phyloP scores from a whole-genome alignment of 352 stramenopile genomes.

The Globisporangium radiosum region DNA sequence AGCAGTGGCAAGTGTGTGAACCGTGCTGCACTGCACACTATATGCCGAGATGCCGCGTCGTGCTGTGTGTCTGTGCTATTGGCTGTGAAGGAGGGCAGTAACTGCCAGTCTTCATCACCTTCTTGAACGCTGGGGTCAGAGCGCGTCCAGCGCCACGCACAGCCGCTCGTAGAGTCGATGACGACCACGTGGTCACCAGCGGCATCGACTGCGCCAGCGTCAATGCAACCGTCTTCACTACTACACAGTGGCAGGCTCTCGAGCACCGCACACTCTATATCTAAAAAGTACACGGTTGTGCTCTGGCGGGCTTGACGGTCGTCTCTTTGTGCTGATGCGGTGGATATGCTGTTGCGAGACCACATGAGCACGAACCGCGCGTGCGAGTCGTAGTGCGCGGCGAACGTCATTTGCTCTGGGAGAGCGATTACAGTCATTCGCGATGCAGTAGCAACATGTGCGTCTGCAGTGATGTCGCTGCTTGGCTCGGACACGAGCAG shows the following conservation, averaged over 20 bases:
- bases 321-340: neutral
- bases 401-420: neutral
- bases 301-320: neutral
- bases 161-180: neutral
- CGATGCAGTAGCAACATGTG: neutral
- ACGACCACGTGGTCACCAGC: conserved; percentile 1
- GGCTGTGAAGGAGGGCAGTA: too few relatives aligned
- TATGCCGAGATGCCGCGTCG: neutral
- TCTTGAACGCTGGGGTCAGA: neutral
- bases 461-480: neutral
- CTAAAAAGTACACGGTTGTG: neutral
- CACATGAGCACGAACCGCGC: conserved; percentile 5
- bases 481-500: neutral
- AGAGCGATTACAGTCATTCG: neutral
- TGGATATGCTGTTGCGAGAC: neutral
- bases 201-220: conserved; percentile 1
- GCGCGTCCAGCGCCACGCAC: conserved; percentile 3
- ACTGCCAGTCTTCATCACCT: too few relatives aligned
- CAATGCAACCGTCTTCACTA: neutral
- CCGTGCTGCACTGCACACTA: neutral
- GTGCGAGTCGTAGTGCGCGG: neutral
- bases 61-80: too few relatives aligned
- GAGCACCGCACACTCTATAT: neutral
- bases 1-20: conserved; percentile 18
- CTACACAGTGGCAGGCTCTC: neutral